A percentile compares a stretch with the other conserved stretches of the same genome.
Evolutionary conservation across 2,329 filamentous ascomycete genomes (phyloP).

Genomic region (Aureobasidium subglaciale): DNA sequence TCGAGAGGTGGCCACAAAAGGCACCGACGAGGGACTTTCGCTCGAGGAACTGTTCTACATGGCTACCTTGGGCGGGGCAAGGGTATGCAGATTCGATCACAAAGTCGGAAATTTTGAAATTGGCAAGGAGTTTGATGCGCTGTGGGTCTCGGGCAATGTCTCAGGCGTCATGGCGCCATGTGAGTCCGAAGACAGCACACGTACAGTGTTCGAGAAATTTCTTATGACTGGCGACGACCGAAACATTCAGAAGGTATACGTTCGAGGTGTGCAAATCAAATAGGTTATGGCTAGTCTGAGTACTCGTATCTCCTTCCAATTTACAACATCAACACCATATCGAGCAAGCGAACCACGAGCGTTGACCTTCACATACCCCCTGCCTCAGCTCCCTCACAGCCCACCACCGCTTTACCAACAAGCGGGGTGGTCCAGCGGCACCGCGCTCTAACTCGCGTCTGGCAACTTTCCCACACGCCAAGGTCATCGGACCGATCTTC

Average conservation of each 20-base stretch:
- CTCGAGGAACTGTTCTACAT: slow-evolving; percentile 45
- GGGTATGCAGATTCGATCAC: slow-evolving; percentile 48
- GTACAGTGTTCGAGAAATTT: neutral
- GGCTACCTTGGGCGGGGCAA: slow-evolving; percentile 55
- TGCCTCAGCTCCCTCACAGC: no score
- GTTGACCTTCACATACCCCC: no score
- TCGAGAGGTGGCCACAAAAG: slow-evolving; percentile 27
- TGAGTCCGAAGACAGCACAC: neutral
- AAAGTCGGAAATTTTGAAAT: slow-evolving; percentile 50
- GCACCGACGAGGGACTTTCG: slow-evolving; percentile 30
- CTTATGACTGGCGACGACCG: neutral
- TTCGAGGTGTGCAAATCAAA: neutral
- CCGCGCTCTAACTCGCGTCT: neutral
- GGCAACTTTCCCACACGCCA: neutral
- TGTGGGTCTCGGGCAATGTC: neutral
- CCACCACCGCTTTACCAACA: neutral
- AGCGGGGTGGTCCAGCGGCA: neutral
- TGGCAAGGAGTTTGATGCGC: slow-evolving; percentile 57
- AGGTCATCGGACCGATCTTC: neutral
- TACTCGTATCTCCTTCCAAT: no score
- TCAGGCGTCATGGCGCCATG: neutral
- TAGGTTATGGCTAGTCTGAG: no score
- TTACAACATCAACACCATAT: no score
- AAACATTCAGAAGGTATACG: neutral
- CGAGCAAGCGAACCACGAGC: no score